phyloP scores from a whole-genome alignment of 202 grass and related monocot genomes.

The Carex arenaria region DNA sequence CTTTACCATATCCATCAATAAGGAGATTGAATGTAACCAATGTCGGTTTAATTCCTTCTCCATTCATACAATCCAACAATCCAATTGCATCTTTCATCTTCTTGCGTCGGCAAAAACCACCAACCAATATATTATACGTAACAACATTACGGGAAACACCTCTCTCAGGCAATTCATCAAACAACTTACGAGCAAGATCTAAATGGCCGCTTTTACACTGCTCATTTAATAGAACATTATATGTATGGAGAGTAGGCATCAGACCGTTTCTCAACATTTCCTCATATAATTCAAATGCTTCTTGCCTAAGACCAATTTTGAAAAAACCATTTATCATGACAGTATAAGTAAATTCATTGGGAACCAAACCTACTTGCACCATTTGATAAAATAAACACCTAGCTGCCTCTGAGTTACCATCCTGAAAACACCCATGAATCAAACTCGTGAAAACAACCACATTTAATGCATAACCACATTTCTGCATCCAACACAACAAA shows the following conservation, averaged over 20 bases:
- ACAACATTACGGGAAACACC: conserved; percentile 42
- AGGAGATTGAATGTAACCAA: conserved; percentile 65
- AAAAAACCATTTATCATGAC: conserved; percentile 57
- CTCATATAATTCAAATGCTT: conserved; percentile 37
- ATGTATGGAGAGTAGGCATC: conserved; percentile 48
- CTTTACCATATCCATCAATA: conserved; percentile 25
- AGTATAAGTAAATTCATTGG: conserved; percentile 63
- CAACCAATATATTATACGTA: conserved; percentile 50
- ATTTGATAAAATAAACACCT: not conserved
- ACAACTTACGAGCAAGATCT: conserved; percentile 29
- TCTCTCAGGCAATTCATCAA: conserved; percentile 56
- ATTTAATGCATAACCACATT: conserved; percentile 33
- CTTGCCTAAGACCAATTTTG: conserved; percentile 16
- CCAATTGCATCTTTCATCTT: conserved; percentile 26
- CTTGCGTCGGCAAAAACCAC: conserved; percentile 33
- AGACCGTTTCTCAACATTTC: conserved; percentile 43
- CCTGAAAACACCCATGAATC: conserved; percentile 48
- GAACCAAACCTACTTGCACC: conserved; percentile 26
- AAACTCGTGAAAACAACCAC: conserved; percentile 45
- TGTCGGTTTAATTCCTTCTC: conserved; percentile 41
- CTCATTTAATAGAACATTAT: conserved; percentile 48
- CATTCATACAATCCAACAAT: conserved; percentile 41
- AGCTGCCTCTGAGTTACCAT: conserved; percentile 30
- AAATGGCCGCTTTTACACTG: conserved; percentile 29
- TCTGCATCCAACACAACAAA: conserved; percentile 26